Conservation (phyloP, 352 stramenopile genomes). For the Phytophthora pluvialis region DNA sequence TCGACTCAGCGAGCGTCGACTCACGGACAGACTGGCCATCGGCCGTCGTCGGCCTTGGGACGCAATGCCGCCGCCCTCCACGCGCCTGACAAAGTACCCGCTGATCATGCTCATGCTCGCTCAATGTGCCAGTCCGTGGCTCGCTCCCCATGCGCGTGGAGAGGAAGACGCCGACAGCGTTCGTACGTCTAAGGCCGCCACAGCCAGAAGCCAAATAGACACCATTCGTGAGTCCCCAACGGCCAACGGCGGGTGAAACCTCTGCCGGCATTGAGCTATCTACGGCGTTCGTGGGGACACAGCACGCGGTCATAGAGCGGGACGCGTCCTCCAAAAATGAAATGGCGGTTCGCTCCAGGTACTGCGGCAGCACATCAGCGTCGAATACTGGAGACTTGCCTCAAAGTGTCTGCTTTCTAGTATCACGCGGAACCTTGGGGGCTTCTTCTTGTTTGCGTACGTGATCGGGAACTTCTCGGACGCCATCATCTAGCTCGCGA, state of each 20-base stretch:
- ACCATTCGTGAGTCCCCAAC: not conserved
- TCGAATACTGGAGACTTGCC: too few relatives aligned
- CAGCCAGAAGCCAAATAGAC: not conserved
- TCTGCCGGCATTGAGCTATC: too few relatives aligned
- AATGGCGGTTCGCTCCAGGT: too few relatives aligned
- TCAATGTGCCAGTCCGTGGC: not conserved
- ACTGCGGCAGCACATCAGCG: too few relatives aligned
- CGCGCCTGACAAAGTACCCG: constrained; percentile 22
- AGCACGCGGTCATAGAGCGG: not conserved
- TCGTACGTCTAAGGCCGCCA: not conserved
- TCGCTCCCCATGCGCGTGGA: constrained; percentile 4
- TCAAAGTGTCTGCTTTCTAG: too few relatives aligned
- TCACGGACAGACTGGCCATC: constrained; percentile 24
- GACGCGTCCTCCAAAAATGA: not conserved
- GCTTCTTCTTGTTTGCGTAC: too few relatives aligned
- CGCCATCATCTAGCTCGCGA: too few relatives aligned
- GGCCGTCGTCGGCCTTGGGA: constrained; percentile 20
- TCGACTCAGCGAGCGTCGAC: constrained; percentile 1
- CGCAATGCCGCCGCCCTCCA: constrained; percentile 9
- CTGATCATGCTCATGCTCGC: constrained; percentile 37
- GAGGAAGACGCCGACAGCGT: not conserved
- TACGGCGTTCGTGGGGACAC: too few relatives aligned
- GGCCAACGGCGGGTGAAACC: too few relatives aligned
- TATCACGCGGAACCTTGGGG: too few relatives aligned
- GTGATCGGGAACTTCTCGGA: too few relatives aligned